Conservation (phyloP, 106 monocot species). For the Acanthochlamys bracteata region DNA sequence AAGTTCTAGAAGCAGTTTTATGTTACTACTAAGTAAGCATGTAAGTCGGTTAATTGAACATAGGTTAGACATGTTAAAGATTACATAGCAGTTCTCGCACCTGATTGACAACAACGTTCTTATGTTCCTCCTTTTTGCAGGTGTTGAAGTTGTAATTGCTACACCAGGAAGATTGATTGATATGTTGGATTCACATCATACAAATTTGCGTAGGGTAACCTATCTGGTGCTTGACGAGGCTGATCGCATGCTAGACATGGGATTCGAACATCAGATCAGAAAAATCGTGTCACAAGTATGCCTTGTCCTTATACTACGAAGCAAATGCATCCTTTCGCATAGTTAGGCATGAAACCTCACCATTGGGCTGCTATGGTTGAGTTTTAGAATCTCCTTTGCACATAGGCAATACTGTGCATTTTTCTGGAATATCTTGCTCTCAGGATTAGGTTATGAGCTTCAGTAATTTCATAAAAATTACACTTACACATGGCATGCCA, state of each 20-base stretch:
- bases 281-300: conserved; percentile 90
- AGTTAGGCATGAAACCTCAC: too few species aligned
- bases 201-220: conserved; percentile 90
- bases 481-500: too few species aligned
- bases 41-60: not conserved
- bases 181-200: conserved; percentile 97
- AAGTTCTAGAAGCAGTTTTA: not conserved
- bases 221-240: conserved; percentile 99
- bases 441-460: too few species aligned
- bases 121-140: conserved; percentile 19
- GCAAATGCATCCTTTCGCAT: too few species aligned
- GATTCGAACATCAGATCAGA: conserved; percentile 97
- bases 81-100: too few species aligned
- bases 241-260: conserved; percentile 99
- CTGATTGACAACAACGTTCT: not conserved
- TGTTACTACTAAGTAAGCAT: not conserved
- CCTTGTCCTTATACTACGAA: conserved; percentile 5
- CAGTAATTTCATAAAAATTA: too few species aligned
- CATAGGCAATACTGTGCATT: too few species aligned
- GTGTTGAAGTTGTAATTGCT: conserved; percentile 98
- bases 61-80: not conserved
- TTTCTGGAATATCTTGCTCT: too few species aligned
- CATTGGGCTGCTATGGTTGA: too few species aligned
- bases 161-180: conserved; percentile 97
- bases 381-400: too few species aligned